Evolutionary conservation across 208 protist species (phyloP).

Genomic region (Angomonas deanei): DNA sequence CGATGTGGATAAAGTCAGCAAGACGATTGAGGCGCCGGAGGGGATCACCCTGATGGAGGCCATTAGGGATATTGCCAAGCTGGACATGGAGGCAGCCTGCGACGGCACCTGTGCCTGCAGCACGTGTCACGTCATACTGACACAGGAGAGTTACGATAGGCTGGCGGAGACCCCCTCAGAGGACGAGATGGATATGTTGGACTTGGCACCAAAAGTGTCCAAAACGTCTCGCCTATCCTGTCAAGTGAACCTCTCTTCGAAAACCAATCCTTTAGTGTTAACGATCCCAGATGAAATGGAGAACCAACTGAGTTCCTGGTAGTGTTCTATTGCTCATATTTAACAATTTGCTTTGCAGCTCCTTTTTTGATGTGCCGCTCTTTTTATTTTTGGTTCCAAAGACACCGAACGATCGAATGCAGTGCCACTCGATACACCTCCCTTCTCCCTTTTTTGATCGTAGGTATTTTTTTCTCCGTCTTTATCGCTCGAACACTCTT

Average conservation of each 20-base stretch:
- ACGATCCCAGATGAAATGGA: slow-evolving; percentile 60
- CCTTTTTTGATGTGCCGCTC: background rate
- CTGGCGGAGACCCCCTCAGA: slow-evolving; percentile 77
- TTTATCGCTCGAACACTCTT: background rate
- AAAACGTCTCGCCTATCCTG: slow-evolving; percentile 75
- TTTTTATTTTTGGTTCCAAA: too few species aligned
- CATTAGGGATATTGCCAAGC: slow-evolving; percentile 82
- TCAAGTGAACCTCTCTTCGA: slow-evolving; percentile 57
- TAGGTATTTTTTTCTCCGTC: background rate
- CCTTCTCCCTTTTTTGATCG: background rate
- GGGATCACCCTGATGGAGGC: slow-evolving; percentile 89
- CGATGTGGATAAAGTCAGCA: slow-evolving; percentile 16
- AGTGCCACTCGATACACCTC: too few species aligned
- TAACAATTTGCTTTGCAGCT: background rate
- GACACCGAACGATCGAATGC: too few species aligned
- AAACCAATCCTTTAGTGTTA: slow-evolving; percentile 33
- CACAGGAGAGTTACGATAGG: slow-evolving; percentile 70
- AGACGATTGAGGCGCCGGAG: slow-evolving; percentile 27
- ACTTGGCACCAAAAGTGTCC: slow-evolving; percentile 61
- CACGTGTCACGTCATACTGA: slow-evolving; percentile 95
- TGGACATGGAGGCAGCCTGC: slow-evolving; percentile 95
- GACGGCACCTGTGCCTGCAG: slow-evolving; percentile 95
- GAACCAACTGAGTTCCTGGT: slow-evolving; percentile 30
- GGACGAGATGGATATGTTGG: slow-evolving; percentile 92
- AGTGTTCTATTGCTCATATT: background rate